Evolutionary conservation across 164 flowering plant species (phyloP).

Genomic region (Berberis vulgaris): DNA sequence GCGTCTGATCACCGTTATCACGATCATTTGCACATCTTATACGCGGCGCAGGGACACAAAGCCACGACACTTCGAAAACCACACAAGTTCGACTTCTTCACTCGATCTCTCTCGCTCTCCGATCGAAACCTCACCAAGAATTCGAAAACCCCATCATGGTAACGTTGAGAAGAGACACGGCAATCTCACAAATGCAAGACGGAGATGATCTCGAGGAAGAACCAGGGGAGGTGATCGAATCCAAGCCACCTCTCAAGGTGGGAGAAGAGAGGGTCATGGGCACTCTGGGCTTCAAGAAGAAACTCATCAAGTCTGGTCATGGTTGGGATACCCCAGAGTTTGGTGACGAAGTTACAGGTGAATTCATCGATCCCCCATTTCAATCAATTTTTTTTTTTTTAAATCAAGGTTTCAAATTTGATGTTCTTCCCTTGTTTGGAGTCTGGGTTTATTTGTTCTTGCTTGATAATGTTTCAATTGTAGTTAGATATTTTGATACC

Average conservation of each 20-base stretch:
- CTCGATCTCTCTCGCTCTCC: background rate
- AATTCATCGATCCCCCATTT: background rate
- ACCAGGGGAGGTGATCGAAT: constrained; percentile 64
- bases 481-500: too few relatives aligned
- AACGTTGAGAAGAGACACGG: constrained; percentile 9
- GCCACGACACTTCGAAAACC: too few relatives aligned
- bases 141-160: too few relatives aligned
- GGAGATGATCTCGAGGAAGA: constrained; percentile 51
- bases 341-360: constrained; percentile 67
- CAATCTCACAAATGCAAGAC: constrained; percentile 25
- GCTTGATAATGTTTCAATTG: too few relatives aligned
- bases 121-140: too few relatives aligned
- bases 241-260: constrained; percentile 61
- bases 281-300: constrained; percentile 43
- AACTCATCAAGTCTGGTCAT: constrained; percentile 47
- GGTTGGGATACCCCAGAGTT: constrained; percentile 56
- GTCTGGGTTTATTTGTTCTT: too few relatives aligned
- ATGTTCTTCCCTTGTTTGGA: too few relatives aligned
- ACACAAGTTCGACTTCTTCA: too few relatives aligned
- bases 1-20: too few relatives aligned
- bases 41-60: too few relatives aligned
- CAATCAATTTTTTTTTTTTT: background rate
- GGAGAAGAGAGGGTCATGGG: constrained; percentile 59
- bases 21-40: too few relatives aligned
- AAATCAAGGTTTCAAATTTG: too few relatives aligned